Conservation (phyloP, 1,284 basidiomycete genomes). For the Abortiporus biennis region DNA sequence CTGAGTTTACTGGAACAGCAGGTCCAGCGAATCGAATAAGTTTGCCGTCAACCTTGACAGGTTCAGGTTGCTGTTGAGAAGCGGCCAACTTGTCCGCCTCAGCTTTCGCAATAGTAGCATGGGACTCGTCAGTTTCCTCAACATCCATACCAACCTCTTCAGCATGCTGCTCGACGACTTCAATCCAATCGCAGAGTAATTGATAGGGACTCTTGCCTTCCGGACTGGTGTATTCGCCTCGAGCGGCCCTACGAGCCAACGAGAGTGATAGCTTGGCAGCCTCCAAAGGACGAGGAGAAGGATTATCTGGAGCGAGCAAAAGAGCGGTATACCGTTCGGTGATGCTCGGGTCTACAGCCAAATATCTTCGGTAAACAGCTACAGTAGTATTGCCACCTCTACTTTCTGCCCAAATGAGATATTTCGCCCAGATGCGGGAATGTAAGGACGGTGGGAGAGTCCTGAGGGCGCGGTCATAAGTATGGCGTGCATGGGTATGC, state of each 20-base stretch:
- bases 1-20: constrained; percentile 45
- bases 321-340: constrained; percentile 83
- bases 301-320: constrained; percentile 62
- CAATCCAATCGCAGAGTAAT: constrained; percentile 88
- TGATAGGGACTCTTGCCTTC: constrained; percentile 97
- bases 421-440: constrained; percentile 88
- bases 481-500: constrained; percentile 86
- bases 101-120: constrained; percentile 35
- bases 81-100: constrained; percentile 24
- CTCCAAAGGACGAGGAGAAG: constrained; percentile 80
- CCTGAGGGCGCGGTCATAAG: constrained; percentile 92
- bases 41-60: constrained; percentile 49
- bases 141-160: constrained; percentile 91
- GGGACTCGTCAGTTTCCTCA: constrained; percentile 59
- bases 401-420: constrained; percentile 90
- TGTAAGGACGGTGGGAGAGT: constrained; percentile 95
- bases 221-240: constrained; percentile 81
- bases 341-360: constrained; percentile 78
- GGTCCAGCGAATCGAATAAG: constrained; percentile 76
- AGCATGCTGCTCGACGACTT: constrained; percentile 86
- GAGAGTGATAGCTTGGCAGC: constrained; percentile 88
- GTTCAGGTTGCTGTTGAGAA: constrained; percentile 19
- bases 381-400: constrained; percentile 84
- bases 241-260: constrained; percentile 77
- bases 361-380: constrained; percentile 86